Percentiles rank a stretch among this genome's conserved stretches.
Conservation (phyloP, 2,329 filamentous ascomycete genomes). For the Ascochyta rabiei region DNA sequence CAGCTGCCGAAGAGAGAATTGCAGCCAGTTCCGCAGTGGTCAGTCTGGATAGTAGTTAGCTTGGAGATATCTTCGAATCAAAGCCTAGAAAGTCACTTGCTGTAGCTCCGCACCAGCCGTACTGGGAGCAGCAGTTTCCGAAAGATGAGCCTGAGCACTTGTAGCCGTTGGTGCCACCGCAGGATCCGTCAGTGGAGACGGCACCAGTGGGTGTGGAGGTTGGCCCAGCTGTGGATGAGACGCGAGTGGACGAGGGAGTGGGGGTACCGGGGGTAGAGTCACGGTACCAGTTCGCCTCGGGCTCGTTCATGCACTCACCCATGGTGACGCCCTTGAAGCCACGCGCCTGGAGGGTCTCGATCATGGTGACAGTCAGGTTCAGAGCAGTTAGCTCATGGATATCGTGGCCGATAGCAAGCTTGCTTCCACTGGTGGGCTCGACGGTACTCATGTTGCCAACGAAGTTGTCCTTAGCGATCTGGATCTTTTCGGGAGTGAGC, state of each 20-base stretch:
- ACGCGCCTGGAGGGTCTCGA: conserved; percentile 45
- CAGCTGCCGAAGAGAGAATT: conserved; percentile 38
- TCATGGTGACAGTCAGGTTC: conserved; percentile 53
- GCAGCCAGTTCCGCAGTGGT: conserved; percentile 24
- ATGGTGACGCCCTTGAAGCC: conserved; percentile 54
- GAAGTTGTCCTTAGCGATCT: conserved; percentile 48
- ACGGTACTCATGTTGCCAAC: conserved; percentile 48
- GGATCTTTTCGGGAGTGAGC: conserved; percentile 35
- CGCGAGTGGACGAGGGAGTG: conserved; percentile 28
- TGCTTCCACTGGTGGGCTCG: conserved; percentile 41
- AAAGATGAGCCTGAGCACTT: conserved; percentile 37
- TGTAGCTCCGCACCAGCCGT: conserved; percentile 49
- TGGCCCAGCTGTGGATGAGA: conserved; percentile 13
- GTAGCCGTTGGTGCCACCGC: conserved; percentile 32
- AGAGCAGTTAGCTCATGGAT: conserved; percentile 55
- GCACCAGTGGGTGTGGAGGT: conserved; percentile 27
- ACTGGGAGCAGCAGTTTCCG: conserved; percentile 54
- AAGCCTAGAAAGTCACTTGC: background rate
- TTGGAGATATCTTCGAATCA: background rate
- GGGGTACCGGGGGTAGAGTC: conserved; percentile 42
- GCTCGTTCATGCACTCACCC: conserved; percentile 56
- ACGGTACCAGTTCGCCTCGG: conserved; percentile 57
- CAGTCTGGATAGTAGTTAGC: conserved; percentile 1
- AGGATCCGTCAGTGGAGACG: conserved; percentile 28
- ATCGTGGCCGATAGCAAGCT: conserved; percentile 61